These are phyloP conservation scores for Taphrina wiesneri DNA, from an alignment of 1,139 yeast genomes.

Conservation along the genomic window DNA sequence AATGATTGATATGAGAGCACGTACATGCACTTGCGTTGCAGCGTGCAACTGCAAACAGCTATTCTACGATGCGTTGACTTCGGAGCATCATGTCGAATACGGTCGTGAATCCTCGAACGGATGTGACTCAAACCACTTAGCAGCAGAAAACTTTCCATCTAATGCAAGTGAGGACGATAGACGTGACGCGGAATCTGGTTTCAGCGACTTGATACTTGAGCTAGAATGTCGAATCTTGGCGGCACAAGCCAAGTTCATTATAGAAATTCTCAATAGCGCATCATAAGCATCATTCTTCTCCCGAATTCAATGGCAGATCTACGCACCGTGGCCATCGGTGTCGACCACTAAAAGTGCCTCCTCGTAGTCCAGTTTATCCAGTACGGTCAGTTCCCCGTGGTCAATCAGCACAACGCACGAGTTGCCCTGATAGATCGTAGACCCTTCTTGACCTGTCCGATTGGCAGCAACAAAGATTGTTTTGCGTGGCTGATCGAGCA, in stretches of 20 bases:
- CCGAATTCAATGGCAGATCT: not conserved
- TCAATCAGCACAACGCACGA: slow-evolving; percentile 37
- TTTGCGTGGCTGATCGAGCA: slow-evolving; percentile 48
- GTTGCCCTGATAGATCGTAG: slow-evolving; percentile 72
- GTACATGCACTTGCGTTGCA: too few species aligned
- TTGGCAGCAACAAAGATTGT: slow-evolving; percentile 57
- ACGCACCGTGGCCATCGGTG: not conserved
- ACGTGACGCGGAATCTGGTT: too few species aligned
- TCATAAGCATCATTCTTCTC: not conserved
- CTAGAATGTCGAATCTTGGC: not conserved
- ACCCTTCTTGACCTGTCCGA: slow-evolving; percentile 71
- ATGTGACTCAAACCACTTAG: not conserved
- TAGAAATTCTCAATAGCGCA: not conserved
- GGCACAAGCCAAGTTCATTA: not conserved
- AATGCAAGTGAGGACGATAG: too few species aligned
- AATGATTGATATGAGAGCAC: too few species aligned
- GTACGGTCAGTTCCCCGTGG: slow-evolving; percentile 26
- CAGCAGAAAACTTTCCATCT: too few species aligned
- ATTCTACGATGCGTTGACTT: too few species aligned
- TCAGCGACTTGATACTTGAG: not conserved
- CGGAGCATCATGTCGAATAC: too few species aligned
- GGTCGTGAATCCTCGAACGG: too few species aligned
- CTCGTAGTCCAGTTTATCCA: slow-evolving; percentile 22
- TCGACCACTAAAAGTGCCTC: slow-evolving; percentile 35
- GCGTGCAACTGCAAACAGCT: too few species aligned